Evolutionary conservation across 371 early-diverging fungal genomes (phyloP), one percentile per base, ranked within the genome.

Genomic region (Mucor indicus): DNA sequence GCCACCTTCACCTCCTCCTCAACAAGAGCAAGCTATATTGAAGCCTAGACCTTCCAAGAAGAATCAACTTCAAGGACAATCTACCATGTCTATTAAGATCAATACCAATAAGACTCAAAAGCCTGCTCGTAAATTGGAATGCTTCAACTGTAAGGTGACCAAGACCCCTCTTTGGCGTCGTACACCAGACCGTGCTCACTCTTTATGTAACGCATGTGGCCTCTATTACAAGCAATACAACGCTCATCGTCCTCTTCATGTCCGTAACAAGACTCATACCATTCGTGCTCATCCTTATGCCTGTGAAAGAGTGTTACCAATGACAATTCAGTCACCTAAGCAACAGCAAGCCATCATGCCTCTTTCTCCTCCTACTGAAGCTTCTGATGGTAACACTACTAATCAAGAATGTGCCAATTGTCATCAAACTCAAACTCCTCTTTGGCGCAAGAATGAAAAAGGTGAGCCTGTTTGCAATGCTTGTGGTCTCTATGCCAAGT

Each of bases 381-480:
- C 22, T 29, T 29, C 30, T 12, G 8, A 29, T 29, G 30, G 30
- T 12, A 29, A 8, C 8, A 33, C 13, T 13, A 23, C 36, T 3
- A 37, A 41, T 42, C 62, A 61, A 38, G 49, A 53, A 35, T 94
- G 95, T 59, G 83, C 85, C 21, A 92, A 96, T 57, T 95, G 95
- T 54, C 72, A 75, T 10, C 90, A 91, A 40, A 91, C 88, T 0
- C 81, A 86, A 44, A 96, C 95, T 1, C 94, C 95, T 4, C 81
- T 93, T 33, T 95, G 95, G 95, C 79, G 95, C 3, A 84, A 91
- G 59, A 88, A 91, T 55, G 81, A 84, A 16, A 78, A 85, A 32
- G 92, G 91, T 13, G 83, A 88, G 56, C 78, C 87, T 15, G 85
- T 93, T 16, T 94, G 96, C 67, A 95, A 94, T 61, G 93, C 95